Evolutionary conservation across 306 rosid genomes (phyloP).

Genomic region (Vigna mungo): DNA sequence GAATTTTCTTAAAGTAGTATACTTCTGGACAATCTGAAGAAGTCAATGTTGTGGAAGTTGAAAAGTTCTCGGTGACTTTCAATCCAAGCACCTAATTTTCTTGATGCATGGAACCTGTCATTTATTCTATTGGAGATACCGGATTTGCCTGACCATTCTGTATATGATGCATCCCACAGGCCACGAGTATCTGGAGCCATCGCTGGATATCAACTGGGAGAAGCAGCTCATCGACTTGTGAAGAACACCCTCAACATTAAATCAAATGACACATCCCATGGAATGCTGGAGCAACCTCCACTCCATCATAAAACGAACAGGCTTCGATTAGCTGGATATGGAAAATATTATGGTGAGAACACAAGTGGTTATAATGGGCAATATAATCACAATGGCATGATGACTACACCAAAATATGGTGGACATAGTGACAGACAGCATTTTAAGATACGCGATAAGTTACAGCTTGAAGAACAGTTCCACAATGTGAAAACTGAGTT

Average conservation of each 20-base stretch:
- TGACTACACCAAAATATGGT: conserved; percentile 59
- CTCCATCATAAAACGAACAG: conserved; percentile 49
- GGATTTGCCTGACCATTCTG: conserved; percentile 33
- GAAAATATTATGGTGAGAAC: conserved; percentile 61
- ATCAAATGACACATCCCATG: conserved; percentile 52
- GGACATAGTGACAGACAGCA: conserved; percentile 57
- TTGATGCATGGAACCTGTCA: conserved; percentile 14
- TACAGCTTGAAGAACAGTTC: conserved; percentile 50
- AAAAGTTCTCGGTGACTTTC: conserved; percentile 20
- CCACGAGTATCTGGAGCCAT: conserved; percentile 72
- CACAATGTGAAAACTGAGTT: conserved; percentile 47
- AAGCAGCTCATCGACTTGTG: conserved; percentile 84
- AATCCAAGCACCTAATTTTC: conserved; percentile 2
- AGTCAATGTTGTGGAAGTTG: not conserved
- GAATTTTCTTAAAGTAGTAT: conserved; percentile 31
- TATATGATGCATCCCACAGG: conserved; percentile 54
- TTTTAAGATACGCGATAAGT: conserved; percentile 52
- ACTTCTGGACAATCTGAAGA: not conserved
- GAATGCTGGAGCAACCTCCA: conserved; percentile 53
- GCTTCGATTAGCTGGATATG: conserved; percentile 64
- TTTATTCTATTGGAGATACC: conserved; percentile 11
- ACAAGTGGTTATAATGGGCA: conserved; percentile 47
- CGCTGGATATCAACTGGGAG: conserved; percentile 75
- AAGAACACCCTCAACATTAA: conserved; percentile 74
- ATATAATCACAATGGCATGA: conserved; percentile 53